Conservation (phyloP, 1,284 basidiomycete species). For the Trichosporon asahii region DNA sequence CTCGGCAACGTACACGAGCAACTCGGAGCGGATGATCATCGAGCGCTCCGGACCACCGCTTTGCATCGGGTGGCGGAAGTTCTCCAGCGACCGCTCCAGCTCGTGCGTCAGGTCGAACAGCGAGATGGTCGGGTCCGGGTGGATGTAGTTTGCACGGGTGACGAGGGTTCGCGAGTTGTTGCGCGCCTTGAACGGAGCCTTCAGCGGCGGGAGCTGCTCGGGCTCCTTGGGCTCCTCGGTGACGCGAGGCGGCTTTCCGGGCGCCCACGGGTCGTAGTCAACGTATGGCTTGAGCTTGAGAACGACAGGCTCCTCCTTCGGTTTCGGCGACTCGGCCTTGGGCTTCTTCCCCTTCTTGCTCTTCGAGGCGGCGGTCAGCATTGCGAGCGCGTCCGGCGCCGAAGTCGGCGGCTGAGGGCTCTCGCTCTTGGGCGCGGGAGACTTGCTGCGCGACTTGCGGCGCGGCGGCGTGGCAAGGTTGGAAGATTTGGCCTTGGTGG, state of each 20-base stretch:
- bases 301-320: conserved; percentile 10
- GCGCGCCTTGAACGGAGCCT: conserved; percentile 23
- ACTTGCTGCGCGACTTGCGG: neutral
- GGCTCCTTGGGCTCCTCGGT: conserved; percentile 17
- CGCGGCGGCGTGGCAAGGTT: neutral
- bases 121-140: conserved; percentile 28
- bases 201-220: conserved; percentile 17
- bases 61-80: conserved; percentile 37
- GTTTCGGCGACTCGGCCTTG: neutral
- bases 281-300: conserved; percentile 12
- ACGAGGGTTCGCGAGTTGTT: conserved; percentile 8
- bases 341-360: conserved; percentile 13
- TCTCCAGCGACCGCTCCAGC: conserved; percentile 31
- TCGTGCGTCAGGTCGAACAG: conserved; percentile 32
- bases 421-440: conserved; percentile 1
- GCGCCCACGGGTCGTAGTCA: conserved; percentile 13
- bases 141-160: conserved; percentile 23
- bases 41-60: conserved; percentile 42
- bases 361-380: neutral
- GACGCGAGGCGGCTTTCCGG: conserved; percentile 22
- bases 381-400: conserved; percentile 10
- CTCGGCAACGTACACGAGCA: conserved; percentile 44
- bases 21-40: conserved; percentile 43
- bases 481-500: neutral
- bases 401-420: conserved; percentile 9